Conservation (phyloP, 1,139 yeast species). For the Sugiyamaella xylanicola region DNA sequence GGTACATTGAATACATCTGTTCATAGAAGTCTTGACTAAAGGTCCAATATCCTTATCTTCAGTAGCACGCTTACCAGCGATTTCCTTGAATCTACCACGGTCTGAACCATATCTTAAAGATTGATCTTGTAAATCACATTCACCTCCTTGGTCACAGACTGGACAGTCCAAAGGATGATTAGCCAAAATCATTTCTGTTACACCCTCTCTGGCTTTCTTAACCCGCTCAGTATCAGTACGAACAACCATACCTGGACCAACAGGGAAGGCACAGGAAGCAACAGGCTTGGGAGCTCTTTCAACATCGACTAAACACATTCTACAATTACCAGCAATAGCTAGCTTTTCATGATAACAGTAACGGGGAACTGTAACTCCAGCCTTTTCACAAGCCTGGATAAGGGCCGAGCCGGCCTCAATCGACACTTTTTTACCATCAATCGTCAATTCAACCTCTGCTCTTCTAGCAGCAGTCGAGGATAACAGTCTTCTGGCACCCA, state of each 20-base stretch:
- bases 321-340: conserved; percentile 92
- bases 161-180: conserved; percentile 95
- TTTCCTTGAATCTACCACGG: conserved; percentile 81
- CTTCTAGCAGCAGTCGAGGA: conserved; percentile 11
- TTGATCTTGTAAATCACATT: conserved; percentile 91
- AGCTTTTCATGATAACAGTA: conserved; percentile 91
- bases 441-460: conserved; percentile 66
- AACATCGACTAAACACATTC: conserved; percentile 91
- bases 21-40: conserved; percentile 86
- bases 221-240: conserved; percentile 80
- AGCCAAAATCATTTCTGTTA: conserved; percentile 83
- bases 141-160: conserved; percentile 94
- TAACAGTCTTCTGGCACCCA: conserved; percentile 1
- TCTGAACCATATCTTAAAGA: conserved; percentile 81
- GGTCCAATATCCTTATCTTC: conserved; percentile 93
- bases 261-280: conserved; percentile 93
- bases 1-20: conserved; percentile 91
- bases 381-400: conserved; percentile 90
- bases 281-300: conserved; percentile 89
- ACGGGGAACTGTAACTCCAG: conserved; percentile 85
- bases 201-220: conserved; percentile 85
- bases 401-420: conserved; percentile 88
- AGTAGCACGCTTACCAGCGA: conserved; percentile 84
- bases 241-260: conserved; percentile 85
- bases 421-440: conserved; percentile 75